A percentile compares a stretch with the other conserved stretches of the same genome.
These are phyloP conservation scores for Lupinus albus DNA, from an alignment of 306 rosid species.

Conservation along the genomic window DNA sequence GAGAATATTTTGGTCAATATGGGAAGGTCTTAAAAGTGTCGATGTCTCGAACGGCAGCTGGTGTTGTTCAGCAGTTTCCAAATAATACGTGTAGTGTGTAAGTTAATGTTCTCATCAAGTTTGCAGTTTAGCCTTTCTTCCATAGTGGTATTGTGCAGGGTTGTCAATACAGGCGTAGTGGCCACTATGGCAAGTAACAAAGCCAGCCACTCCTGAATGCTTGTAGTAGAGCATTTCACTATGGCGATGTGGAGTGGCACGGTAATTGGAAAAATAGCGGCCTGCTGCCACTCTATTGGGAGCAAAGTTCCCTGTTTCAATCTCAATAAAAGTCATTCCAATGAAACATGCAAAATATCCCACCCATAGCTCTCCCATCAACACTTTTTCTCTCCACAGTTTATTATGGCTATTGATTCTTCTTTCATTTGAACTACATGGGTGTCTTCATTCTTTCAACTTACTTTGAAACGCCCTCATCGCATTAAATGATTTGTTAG, in stretches of 20 bases:
- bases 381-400: too few relatives aligned
- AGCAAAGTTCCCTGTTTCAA: neutral
- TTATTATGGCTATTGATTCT: too few relatives aligned
- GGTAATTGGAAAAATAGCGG: neutral
- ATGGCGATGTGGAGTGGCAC: neutral
- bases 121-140: conserved; percentile 1
- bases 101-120: conserved; percentile 45
- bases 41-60: conserved; percentile 95
- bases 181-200: neutral
- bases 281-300: conserved; percentile 3
- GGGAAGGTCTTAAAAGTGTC: conserved; percentile 98
- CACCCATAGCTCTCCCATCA: too few relatives aligned
- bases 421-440: too few relatives aligned
- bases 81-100: conserved; percentile 99
- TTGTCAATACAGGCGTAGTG: conserved; percentile 3
- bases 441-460: too few relatives aligned
- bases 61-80: conserved; percentile 94
- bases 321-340: neutral
- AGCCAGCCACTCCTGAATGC: conserved; percentile 6
- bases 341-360: too few relatives aligned
- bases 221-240: neutral
- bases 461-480: too few relatives aligned
- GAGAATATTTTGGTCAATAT: conserved; percentile 96
- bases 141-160: neutral
- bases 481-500: too few relatives aligned